phyloP scores from a whole-genome alignment of 257 asterid genomes.

The Lantana camara region DNA sequence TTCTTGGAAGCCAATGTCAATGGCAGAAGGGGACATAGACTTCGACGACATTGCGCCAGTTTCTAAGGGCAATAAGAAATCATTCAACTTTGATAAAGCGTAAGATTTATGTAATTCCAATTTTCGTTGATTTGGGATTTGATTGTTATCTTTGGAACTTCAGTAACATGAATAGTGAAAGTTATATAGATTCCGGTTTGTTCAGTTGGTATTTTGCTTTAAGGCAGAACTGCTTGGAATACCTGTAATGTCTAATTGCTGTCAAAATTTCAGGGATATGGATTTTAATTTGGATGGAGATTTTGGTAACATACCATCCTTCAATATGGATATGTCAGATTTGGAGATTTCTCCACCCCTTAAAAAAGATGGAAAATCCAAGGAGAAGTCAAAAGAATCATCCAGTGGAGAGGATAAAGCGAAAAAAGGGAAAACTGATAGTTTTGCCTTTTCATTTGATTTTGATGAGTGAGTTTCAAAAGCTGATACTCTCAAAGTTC shows the following conservation, averaged over 20 bases:
- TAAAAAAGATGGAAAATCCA: conserved; percentile 56
- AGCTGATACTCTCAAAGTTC: conserved; percentile 6
- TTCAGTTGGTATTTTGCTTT: conserved; percentile 22
- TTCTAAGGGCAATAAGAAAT: conserved; percentile 68
- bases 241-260: conserved; percentile 25
- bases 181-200: conserved; percentile 14
- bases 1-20: conserved; percentile 79
- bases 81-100: conserved; percentile 68
- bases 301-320: conserved; percentile 79
- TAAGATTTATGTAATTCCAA: conserved; percentile 42
- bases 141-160: conserved; percentile 22
- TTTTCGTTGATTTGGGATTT: too few species aligned
- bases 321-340: conserved; percentile 81
- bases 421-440: conserved; percentile 56
- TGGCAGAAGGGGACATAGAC: conserved; percentile 67
- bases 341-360: conserved; percentile 72
- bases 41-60: conserved; percentile 76
- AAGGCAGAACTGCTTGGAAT: conserved; percentile 7
- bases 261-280: conserved; percentile 65
- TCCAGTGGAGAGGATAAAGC: conserved; percentile 51
- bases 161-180: conserved; percentile 4
- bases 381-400: conserved; percentile 54
- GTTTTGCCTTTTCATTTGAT: conserved; percentile 73
- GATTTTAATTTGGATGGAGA: conserved; percentile 83
- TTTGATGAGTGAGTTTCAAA: conserved; percentile 67